Percentiles rank a stretch among this genome's conserved stretches.
These are phyloP conservation scores for Phytopythium delawarense DNA, from an alignment of 352 stramenopile species.

Conservation along the genomic window DNA sequence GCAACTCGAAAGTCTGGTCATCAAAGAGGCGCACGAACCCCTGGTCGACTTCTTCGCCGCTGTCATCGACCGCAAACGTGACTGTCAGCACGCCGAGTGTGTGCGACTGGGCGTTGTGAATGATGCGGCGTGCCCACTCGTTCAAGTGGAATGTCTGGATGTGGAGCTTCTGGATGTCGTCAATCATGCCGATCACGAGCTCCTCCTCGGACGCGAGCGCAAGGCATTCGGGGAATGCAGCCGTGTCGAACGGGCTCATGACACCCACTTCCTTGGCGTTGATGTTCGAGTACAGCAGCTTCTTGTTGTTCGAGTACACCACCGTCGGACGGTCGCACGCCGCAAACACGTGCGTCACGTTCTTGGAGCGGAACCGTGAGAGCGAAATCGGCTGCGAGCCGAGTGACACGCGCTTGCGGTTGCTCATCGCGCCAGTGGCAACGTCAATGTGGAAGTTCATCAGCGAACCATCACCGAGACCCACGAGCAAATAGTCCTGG, in stretches of 20 bases:
- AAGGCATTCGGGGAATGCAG: conserved; percentile 93
- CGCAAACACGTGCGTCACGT: conserved; percentile 95
- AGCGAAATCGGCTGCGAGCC: conserved; percentile 94
- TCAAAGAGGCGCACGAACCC: conserved; percentile 94
- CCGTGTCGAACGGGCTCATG: conserved; percentile 92
- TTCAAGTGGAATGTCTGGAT: conserved; percentile 95
- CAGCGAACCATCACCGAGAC: conserved; percentile 95
- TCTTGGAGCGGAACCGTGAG: conserved; percentile 90
- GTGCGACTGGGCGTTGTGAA: conserved; percentile 76
- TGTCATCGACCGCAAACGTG: conserved; percentile 79
- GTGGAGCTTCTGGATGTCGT: conserved; percentile 99
- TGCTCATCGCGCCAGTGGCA: conserved; percentile 37
- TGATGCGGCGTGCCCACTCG: conserved; percentile 91
- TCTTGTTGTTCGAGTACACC: conserved; percentile 95
- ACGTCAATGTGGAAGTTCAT: conserved; percentile 90
- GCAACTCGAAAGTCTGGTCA: conserved; percentile 95
- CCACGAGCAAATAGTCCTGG: conserved; percentile 92
- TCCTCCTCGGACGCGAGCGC: conserved; percentile 94
- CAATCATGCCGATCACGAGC: conserved; percentile 95
- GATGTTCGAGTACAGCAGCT: conserved; percentile 96
- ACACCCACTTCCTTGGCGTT: conserved; percentile 91
- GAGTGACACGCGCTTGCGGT: conserved; percentile 94
- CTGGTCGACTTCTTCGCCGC: conserved; percentile 82
- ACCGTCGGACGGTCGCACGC: conserved; percentile 96
- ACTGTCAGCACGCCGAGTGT: conserved; percentile 81